Base-by-base conservation (phyloP, 352 stramenopile species). In the Poterioochromonas sp. region DNA sequence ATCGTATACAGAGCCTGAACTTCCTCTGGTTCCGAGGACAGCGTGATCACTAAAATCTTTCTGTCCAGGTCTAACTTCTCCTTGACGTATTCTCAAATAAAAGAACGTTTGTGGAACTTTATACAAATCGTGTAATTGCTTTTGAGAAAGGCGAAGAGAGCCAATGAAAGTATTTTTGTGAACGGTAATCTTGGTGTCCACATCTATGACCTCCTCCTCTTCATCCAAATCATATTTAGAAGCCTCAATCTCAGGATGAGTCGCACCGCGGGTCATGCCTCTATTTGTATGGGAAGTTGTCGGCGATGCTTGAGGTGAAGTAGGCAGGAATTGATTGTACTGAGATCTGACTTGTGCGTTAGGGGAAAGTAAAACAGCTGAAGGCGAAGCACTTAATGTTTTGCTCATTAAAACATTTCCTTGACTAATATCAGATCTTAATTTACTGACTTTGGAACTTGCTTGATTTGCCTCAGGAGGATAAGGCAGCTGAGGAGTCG, bases 21-120 rank as follows among this genome's bases (percentile, higher is more conserved):
- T 12, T n/a, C n/a, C 35, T 11, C 3, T 34, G 0, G n/a, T 8
- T 2, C 29, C 26, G 0, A 3, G 41, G 60, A 39, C 40, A 26
- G 29, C 15, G 58, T 51, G 5, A 12, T 39, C 60, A n/a, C n/a
- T n/a, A n/a, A n/a, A n/a, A n/a, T n/a, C n/a, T n/a, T n/a, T n/a
- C n/a, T n/a, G n/a, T n/a, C n/a, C n/a, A n/a, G n/a, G n/a, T n/a
- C n/a, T n/a, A n/a, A n/a, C n/a, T n/a, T n/a, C n/a, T n/a, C 62
- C 80, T 62, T 22, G 39, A 40, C 20, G 15, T 44, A 35, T 18
- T 8, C 47, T 40, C 60, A 83, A 44, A 70, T 83, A 83, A 26
- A 83, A 77, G 43, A 83, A 83, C 32, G 39, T 79, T 0, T 81
- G 73, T 1, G 80, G 76, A 39, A 73, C 73, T 40, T 83, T 73